phyloP scores from a whole-genome alignment of 2,329 filamentous ascomycete genomes.

The Scedosporium apiospermum region DNA sequence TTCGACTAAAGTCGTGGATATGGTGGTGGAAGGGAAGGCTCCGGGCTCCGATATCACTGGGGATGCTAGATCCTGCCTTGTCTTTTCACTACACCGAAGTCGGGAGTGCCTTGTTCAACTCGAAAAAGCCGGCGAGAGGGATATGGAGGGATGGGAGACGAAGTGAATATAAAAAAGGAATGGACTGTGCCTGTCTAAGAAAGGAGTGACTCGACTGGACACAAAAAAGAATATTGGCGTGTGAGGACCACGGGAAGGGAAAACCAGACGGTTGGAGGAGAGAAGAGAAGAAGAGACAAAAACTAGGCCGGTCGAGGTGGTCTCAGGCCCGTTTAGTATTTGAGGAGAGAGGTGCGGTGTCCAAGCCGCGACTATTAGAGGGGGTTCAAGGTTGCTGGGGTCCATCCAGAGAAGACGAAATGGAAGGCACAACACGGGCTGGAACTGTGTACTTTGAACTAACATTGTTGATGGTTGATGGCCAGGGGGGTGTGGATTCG shows the following conservation, averaged over 20 bases:
- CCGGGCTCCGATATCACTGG: not conserved
- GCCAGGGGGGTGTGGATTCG: not conserved
- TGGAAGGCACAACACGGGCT: not conserved
- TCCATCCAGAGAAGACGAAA: not conserved
- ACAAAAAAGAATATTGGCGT: not conserved
- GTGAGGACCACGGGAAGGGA: not conserved
- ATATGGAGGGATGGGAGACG: not conserved
- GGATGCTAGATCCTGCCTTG: not conserved
- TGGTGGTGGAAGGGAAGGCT: not conserved
- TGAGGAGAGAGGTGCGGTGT: not conserved
- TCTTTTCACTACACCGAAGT: not conserved
- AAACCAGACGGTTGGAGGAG: constrained; percentile 5
- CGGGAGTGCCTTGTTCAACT: not conserved
- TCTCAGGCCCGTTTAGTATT: constrained; percentile 6
- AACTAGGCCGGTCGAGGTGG: constrained; percentile 3
- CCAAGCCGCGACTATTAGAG: not conserved
- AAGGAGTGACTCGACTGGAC: constrained; percentile 8
- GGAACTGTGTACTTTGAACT: too few relatives aligned
- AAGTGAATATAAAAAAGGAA: constrained; percentile 5
- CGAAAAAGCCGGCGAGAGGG: not conserved
- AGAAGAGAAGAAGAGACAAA: constrained; percentile 1
- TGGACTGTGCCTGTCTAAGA: constrained; percentile 7
- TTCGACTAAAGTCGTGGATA: not conserved
- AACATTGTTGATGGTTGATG: not conserved
- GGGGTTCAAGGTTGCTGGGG: not conserved